Evolutionary conservation across 495 filamentous ascomycete species (phyloP), one percentile per base, ranked within the genome.

Genomic region (Penicillium mononematosum): DNA sequence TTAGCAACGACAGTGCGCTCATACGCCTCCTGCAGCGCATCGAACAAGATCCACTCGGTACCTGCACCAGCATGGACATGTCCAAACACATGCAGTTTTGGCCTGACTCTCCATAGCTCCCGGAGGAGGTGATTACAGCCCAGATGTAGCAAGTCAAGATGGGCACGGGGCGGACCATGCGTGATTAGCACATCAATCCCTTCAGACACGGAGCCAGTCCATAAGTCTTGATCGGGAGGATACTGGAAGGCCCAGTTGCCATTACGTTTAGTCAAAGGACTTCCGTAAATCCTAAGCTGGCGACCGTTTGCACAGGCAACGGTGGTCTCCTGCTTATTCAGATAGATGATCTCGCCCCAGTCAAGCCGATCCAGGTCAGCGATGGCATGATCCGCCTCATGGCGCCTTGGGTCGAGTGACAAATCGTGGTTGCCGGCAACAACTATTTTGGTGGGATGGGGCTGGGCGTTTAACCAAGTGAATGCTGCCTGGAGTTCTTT

Each of bases 391-490:
- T 39, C 22, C 22, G 22, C 22, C 22, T 22, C 38, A 47, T 64
- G 42, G 5, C 36, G 32, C 42, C 63, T 70, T 45, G 74, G 63
- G 64, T 92, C 86, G 45, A 92, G 81, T 66, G 80, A 81, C 36
- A 77, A 74, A 53, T 91, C 90, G 65, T 92, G 88, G 67, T 91
- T 91, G 8, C 88, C 90, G 34, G 81, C 79, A 53, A 91, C 82
- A 14, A 88, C 74, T 31, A 92, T 76, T 70, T 91, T 91, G 51
- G 85, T 73, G 44, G 67, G 66, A 64, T 92, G 89, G 8, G 81
- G 78, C 14, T 83, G 74, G 10, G 67, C 66, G 17, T 67, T 60
- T 16, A 92, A 72, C 88, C 89, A 93, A 62, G 83, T 80, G 31
- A 91, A 57, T 60, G 83, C 79, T 20, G 62, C 71, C 66, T 85